Base-by-base conservation (phyloP, 345 rosid genomes). In the Eucalyptus coolabah region DNA sequence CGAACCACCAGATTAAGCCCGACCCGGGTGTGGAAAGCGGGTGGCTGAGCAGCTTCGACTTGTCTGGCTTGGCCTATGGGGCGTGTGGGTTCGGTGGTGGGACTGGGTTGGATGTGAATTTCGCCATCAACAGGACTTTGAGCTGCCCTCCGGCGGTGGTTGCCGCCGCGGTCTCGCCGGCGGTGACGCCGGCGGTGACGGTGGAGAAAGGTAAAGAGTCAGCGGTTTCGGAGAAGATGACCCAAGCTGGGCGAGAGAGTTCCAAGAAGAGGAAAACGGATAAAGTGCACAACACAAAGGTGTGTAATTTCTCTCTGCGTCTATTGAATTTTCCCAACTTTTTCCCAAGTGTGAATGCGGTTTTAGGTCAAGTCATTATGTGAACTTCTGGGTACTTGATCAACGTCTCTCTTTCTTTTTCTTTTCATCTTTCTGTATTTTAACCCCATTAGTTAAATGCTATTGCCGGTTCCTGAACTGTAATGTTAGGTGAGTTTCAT, bases 251-350 rank as follows among this genome's bases (percentile, higher is more conserved):
- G 47, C 93, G 82, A 91, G 94, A 94, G 77, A 94, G 93, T 90
- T 90, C 91, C 91, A 96, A 93, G 96, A 98, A 96, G 92, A 92
- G 99, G 90, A 98, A 94, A 91, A 90, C 51, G 86, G 94, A 93
- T 82, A 90, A 92, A 82, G 50, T 87, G 32, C 96, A 89, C 49
- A 90, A 77, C 88, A 12, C 90, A 12, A 91, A 95, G 94, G 95
- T 93, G 18, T 4, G n/a, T 87, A 28, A 26, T 37, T 32, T 44
- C 88, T 7, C 28, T 11, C 28, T 21, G 28, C 24, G 14, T 77
- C 83, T 37, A 8, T 77, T 77, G 83, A 77, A 77, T 19, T 77
- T 77, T 77, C 47, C 83, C 26, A 11, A 77, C 83, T 56, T 77
- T 37, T 40, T 77, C 23, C 44, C 83, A 19, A 77, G 83, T 40